phyloP scores from a whole-genome alignment of 305 asterid genomes.

The Solanum hybrid region DNA sequence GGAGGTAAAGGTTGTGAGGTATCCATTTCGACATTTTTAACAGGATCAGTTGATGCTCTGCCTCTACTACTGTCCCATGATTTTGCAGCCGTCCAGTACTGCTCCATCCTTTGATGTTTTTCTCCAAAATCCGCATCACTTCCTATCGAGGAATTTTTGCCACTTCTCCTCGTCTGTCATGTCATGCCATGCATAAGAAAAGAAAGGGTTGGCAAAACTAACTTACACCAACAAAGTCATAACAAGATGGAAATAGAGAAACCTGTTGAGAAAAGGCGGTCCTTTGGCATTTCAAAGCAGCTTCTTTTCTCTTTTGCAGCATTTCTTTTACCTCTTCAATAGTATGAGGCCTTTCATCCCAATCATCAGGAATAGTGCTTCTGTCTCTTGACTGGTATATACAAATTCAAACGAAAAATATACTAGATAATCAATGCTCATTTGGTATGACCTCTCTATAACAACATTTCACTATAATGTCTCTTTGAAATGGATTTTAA shows the following conservation, averaged over 20 bases:
- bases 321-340: slow-evolving; percentile 25
- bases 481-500: not conserved
- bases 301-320: slow-evolving; percentile 20
- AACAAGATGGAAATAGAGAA: not conserved
- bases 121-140: slow-evolving; percentile 27
- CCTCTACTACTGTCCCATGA: slow-evolving; percentile 28
- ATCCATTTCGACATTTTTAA: slow-evolving; percentile 30
- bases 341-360: slow-evolving; percentile 27
- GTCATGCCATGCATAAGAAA: not conserved
- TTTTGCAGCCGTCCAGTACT: slow-evolving; percentile 20
- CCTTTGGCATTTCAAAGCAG: slow-evolving; percentile 16
- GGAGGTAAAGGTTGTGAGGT: slow-evolving; percentile 18
- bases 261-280: slow-evolving; percentile 31
- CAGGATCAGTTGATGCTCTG: slow-evolving; percentile 26
- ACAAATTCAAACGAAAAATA: not conserved
- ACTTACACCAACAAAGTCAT: not conserved
- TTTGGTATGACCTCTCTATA: not conserved
- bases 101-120: slow-evolving; percentile 14
- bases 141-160: slow-evolving; percentile 22
- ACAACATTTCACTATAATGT: not conserved
- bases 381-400: slow-evolving; percentile 20
- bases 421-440: not conserved
- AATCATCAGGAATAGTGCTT: slow-evolving; percentile 25
- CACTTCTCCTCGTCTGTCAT: slow-evolving; percentile 17
- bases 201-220: not conserved